phyloP scores from a whole-genome alignment of 306 rosid genomes.

The Quercus robur region DNA sequence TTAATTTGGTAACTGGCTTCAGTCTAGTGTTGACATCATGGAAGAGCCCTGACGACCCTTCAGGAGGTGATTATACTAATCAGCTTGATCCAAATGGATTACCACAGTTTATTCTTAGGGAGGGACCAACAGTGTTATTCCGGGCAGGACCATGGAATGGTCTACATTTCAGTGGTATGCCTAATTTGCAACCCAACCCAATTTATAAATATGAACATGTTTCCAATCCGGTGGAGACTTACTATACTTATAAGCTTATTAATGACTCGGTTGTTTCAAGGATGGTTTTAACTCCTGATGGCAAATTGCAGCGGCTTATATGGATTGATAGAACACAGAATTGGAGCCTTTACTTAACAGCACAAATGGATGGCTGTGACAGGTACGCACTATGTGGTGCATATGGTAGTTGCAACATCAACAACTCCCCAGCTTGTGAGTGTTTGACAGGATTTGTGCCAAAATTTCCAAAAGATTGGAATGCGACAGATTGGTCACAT shows the following conservation, averaged over 20 bases:
- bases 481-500: too few relatives aligned
- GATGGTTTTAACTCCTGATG: not conserved
- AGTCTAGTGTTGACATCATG: constrained; percentile 29
- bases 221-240: constrained; percentile 9
- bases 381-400: too few relatives aligned
- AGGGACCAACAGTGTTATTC: too few relatives aligned
- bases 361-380: too few relatives aligned
- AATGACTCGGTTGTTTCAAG: constrained; percentile 14
- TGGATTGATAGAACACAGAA: constrained; percentile 13
- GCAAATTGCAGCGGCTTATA: constrained; percentile 11
- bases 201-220: constrained; percentile 3
- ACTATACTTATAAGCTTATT: not conserved
- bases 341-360: not conserved
- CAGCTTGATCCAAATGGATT: too few relatives aligned
- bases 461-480: too few relatives aligned
- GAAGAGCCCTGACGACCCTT: constrained; percentile 39
- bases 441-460: too few relatives aligned
- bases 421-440: too few relatives aligned
- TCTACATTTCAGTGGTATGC: not conserved
- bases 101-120: too few relatives aligned
- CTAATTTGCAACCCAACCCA: not conserved
- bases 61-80: constrained; percentile 22
- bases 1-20: constrained; percentile 22
- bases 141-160: constrained; percentile 27
- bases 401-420: too few relatives aligned